Base-by-base conservation (phyloP, 441 rosid genomes). In the Gossypium lobatum region DNA sequence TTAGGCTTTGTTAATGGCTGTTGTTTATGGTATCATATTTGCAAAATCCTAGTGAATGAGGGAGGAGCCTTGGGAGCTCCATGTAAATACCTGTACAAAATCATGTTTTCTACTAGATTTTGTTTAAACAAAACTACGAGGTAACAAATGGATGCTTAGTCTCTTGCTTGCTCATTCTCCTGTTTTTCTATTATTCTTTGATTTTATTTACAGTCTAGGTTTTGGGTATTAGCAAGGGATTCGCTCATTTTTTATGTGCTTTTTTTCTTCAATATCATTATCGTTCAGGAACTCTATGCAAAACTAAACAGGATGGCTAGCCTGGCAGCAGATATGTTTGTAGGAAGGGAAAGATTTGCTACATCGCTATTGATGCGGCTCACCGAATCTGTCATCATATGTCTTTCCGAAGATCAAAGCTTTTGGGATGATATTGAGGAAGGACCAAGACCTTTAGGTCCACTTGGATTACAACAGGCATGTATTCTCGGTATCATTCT, bases 371-470 rank as follows among this genome's bases (percentile, higher is more conserved):
- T 96, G 85, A 96, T 96, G 98, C 87, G 98, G 82, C 87, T 96
- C 46, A 92, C 98, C 45, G 99, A 96, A 83, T 92, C 98, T 39
- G 92, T 93, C 75, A 88, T 96, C 81, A 71, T 96, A 74, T 93
- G 98, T 96, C 98, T 96, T 50, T 93, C 97, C 1, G 92, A 89
- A 68, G 99, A 96, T 76, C 97, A 96, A 79, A 92, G 87, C 79
- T 96, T 96, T 77, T 96, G 99, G 99, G 97, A 89, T 80, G 97
- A 96, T 75, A 91, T 96, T 55, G 97, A 92, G 79, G 93, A 89
- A 70, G 99, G 99, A 67, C 98, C 95, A 72, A 88, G 85, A 83
- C 91, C 97, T 61, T 78, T 96, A 80, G 98, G 97, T 74, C 89
- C 97, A 80, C 89, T 87, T 80, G 99, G 97, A 78, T 83, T 96